Evolutionary conservation across 2,329 filamentous ascomycete genomes (phyloP).

Genomic region (Fusarium illudens): DNA sequence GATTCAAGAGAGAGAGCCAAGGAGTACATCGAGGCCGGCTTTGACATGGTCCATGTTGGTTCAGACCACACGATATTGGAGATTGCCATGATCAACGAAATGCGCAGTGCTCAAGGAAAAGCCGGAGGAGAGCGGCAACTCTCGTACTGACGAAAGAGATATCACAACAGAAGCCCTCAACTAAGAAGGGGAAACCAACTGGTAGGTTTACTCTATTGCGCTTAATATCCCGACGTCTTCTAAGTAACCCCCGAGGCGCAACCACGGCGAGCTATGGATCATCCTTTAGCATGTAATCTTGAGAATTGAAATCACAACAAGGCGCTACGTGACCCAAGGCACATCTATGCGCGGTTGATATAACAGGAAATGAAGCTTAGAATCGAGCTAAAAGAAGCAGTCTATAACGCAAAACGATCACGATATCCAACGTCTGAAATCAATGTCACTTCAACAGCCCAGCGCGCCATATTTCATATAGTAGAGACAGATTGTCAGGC

Average conservation of each 20-base stretch:
- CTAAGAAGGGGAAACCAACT: not conserved
- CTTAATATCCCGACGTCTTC: not conserved
- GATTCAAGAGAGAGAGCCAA: not conserved
- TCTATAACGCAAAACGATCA: no score
- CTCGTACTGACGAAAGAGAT: not conserved
- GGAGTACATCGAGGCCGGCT: conserved; percentile 3
- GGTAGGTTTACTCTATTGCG: not conserved
- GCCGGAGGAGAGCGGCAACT: not conserved
- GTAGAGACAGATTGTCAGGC: no score
- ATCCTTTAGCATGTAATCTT: not conserved
- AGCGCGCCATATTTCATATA: no score
- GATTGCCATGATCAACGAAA: not conserved
- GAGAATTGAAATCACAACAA: no score
- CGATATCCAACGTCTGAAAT: no score
- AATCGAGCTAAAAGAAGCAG: no score
- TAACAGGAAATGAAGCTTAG: no score
- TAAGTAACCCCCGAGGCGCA: not conserved
- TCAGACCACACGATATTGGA: conserved; percentile 4
- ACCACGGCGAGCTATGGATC: not conserved
- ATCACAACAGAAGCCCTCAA: not conserved
- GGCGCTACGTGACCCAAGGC: no score
- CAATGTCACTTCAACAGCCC: no score
- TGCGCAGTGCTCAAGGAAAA: not conserved
- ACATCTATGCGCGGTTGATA: no score
- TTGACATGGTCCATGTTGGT: conserved; percentile 12